A percentile compares a stretch with the other conserved stretches of the same genome.
phyloP scores from a whole-genome alignment of 768 basidiomycete species.

The Lanmaoa pseudosensibilis region DNA sequence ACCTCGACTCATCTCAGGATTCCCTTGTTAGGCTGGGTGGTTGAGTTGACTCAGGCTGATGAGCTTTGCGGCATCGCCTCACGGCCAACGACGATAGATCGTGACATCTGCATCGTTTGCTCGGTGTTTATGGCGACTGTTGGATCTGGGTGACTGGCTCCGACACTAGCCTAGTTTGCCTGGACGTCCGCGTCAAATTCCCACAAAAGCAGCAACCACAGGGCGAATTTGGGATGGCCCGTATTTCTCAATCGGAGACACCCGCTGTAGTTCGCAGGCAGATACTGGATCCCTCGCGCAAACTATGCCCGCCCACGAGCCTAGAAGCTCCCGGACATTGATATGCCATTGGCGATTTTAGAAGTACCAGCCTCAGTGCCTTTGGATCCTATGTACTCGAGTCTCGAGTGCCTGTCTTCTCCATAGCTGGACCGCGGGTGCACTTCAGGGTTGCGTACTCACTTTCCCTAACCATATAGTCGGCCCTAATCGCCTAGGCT shows the following conservation, averaged over 20 bases:
- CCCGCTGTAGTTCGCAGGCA: not conserved
- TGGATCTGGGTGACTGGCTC: not conserved
- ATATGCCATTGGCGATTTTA: not conserved
- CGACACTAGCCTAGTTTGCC: not conserved
- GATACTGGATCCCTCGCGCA: not conserved
- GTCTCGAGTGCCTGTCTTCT: not conserved
- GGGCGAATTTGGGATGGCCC: not conserved
- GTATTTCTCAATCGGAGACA: not conserved
- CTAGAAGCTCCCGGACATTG: not conserved
- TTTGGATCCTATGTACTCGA: too few species aligned
- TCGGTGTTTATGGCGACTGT: not conserved
- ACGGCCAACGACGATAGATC: not conserved
- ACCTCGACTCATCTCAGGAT: not conserved
- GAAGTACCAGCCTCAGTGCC: not conserved
- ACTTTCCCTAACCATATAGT: not conserved
- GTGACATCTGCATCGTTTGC: not conserved
- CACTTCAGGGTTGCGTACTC: not conserved
- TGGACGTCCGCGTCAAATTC: not conserved
- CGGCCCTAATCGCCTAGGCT: slow-evolving; percentile 7
- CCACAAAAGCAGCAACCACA: not conserved
- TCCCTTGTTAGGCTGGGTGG: not conserved
- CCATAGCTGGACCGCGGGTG: not conserved
- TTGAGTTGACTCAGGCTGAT: not conserved
- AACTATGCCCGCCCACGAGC: not conserved
- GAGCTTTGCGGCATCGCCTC: not conserved